Conservation (phyloP, 1,139 yeast genomes). For the Hansenula sp. region DNA sequence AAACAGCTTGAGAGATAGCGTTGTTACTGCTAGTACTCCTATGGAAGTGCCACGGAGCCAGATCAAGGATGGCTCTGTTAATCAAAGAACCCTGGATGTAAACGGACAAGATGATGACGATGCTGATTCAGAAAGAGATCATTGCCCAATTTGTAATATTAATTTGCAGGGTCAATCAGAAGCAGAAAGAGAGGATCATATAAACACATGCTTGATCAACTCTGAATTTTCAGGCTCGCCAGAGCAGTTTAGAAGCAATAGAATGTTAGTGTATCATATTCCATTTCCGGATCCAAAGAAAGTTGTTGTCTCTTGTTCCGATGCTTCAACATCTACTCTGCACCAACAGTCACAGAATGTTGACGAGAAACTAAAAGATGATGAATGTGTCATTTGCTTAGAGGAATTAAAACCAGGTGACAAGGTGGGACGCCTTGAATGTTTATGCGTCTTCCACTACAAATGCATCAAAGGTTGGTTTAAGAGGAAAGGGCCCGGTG, state of each 20-base stretch:
- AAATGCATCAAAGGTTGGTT: constrained; percentile 90
- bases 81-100: constrained; percentile 12
- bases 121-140: constrained; percentile 33
- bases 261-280: constrained; percentile 82
- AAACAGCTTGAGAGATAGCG: constrained; percentile 20
- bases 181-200: constrained; percentile 57
- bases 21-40: neutral
- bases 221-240: constrained; percentile 69
- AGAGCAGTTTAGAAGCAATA: constrained; percentile 45
- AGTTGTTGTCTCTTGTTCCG: constrained; percentile 18
- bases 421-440: constrained; percentile 86
- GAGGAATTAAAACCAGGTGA: constrained; percentile 86
- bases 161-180: constrained; percentile 34
- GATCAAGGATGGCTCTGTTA: constrained; percentile 10
- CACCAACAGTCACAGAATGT: constrained; percentile 6
- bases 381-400: constrained; percentile 90
- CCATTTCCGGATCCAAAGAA: constrained; percentile 38
- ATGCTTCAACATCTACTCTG: constrained; percentile 12
- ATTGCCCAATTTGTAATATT: constrained; percentile 57
- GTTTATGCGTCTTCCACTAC: constrained; percentile 91
- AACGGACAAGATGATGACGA: constrained; percentile 16
- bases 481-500: constrained; percentile 75
- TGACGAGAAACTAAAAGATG: constrained; percentile 32
- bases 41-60: constrained; percentile 3
- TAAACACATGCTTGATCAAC: constrained; percentile 59